Percentiles rank a stretch among this genome's conserved stretches.
These are phyloP conservation scores for Bonia amplexicaulis DNA, from an alignment of 176 grass and related monocot species.

Conservation along the genomic window DNA sequence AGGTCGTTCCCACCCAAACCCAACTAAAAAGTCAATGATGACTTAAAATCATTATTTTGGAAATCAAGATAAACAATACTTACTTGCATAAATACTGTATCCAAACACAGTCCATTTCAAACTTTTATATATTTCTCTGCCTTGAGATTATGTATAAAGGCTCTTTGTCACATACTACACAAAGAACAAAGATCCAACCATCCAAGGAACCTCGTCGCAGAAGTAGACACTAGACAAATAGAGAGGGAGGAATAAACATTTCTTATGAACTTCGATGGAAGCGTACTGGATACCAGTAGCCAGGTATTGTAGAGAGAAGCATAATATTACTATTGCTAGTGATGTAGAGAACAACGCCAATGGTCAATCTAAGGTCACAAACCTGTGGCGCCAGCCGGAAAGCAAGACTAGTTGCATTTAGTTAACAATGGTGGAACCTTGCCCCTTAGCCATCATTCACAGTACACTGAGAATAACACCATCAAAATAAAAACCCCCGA, in stretches of 20 bases:
- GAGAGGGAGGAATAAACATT: neutral
- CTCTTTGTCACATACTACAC: neutral
- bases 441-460: neutral
- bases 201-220: neutral
- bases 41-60: neutral
- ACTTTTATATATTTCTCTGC: neutral
- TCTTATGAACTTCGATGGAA: neutral
- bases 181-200: neutral
- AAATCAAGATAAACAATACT: conserved; percentile 12
- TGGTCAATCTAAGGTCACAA: neutral
- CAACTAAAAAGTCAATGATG: neutral
- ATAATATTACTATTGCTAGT: neutral
- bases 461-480: neutral
- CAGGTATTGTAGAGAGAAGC: neutral
- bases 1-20: neutral
- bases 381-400: neutral
- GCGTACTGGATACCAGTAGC: neutral
- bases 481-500: neutral
- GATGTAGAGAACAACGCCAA: neutral
- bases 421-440: neutral
- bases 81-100: neutral
- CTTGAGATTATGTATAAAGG: neutral
- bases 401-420: neutral
- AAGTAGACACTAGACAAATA: conserved; percentile 15
- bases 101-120: neutral